A percentile compares a stretch with the other conserved stretches of the same genome.
Conservation (phyloP, 192 early-diverging fungal genomes). For the Cladochytrium replicatum region DNA sequence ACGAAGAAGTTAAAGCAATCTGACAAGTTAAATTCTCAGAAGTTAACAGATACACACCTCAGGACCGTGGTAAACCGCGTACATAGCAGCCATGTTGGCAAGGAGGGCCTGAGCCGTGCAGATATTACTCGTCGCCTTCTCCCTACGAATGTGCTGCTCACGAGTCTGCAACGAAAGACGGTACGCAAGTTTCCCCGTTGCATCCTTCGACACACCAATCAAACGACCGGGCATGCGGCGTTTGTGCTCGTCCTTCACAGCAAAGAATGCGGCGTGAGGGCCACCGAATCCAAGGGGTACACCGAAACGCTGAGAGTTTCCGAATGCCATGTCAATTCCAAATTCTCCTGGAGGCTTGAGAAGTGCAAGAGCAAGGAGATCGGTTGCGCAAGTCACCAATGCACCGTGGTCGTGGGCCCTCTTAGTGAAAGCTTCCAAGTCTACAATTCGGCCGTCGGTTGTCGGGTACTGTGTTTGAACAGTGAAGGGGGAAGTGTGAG, state of each 20-base stretch:
- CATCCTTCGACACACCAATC: slow-evolving; percentile 92
- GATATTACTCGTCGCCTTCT: slow-evolving; percentile 98
- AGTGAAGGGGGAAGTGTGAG: too few relatives aligned
- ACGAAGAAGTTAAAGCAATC: neutral
- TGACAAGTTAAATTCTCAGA: neutral
- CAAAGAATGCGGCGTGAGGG: slow-evolving; percentile 98
- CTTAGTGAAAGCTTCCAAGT: slow-evolving; percentile 71
- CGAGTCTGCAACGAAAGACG: slow-evolving; percentile 93
- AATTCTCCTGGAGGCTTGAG: slow-evolving; percentile 90
- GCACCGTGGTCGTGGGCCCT: slow-evolving; percentile 70
- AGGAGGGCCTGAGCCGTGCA: slow-evolving; percentile 98
- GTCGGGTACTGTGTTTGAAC: slow-evolving; percentile 74
- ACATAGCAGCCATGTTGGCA: slow-evolving; percentile 99
- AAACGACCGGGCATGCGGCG: slow-evolving; percentile 93
- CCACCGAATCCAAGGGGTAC: slow-evolving; percentile 98
- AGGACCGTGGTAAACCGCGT: slow-evolving; percentile 97
- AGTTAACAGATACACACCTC: slow-evolving; percentile 32
- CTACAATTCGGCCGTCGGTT: slow-evolving; percentile 74
- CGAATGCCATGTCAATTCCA: slow-evolving; percentile 96
- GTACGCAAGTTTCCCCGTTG: slow-evolving; percentile 77
- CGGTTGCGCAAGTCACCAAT: slow-evolving; percentile 87
- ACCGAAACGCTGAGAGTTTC: slow-evolving; percentile 96
- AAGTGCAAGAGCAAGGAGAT: slow-evolving; percentile 84
- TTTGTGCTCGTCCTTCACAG: slow-evolving; percentile 83
- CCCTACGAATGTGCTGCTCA: slow-evolving; percentile 98